A percentile compares a stretch with the other conserved stretches of the same genome.
These are phyloP conservation scores for Ophiostoma sp. DNA, from an alignment of 2,329 filamentous ascomycete genomes.

Conservation along the genomic window DNA sequence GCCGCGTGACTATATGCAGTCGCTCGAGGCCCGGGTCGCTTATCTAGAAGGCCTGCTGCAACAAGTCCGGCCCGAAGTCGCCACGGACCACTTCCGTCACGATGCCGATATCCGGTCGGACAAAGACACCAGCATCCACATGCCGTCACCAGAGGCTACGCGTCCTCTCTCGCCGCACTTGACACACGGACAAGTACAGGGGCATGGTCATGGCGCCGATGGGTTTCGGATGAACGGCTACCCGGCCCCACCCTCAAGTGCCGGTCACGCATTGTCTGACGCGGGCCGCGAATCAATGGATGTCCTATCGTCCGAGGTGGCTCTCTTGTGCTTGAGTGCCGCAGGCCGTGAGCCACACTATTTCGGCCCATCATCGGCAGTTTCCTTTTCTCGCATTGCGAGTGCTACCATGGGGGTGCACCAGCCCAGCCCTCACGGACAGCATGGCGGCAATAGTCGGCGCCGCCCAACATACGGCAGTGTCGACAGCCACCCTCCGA, in stretches of 20 bases:
- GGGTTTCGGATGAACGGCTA: background rate
- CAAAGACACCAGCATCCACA: background rate
- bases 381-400: slow-evolving; percentile 33
- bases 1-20: slow-evolving; percentile 31
- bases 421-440: background rate
- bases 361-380: slow-evolving; percentile 35
- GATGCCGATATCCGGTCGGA: background rate
- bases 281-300: slow-evolving; percentile 19
- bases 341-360: slow-evolving; percentile 36
- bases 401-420: slow-evolving; percentile 27
- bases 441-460: background rate
- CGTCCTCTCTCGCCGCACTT: background rate
- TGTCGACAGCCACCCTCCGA: background rate
- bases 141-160: background rate
- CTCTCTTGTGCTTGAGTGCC: slow-evolving; percentile 32
- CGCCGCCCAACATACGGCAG: background rate
- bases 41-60: slow-evolving; percentile 33
- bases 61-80: slow-evolving; percentile 29
- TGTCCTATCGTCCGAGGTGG: slow-evolving; percentile 31
- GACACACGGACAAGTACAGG: background rate
- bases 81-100: slow-evolving; percentile 29
- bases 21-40: slow-evolving; percentile 30
- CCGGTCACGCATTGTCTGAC: background rate
- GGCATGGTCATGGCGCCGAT: background rate
- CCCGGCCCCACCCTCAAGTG: background rate